These are phyloP conservation scores for Tricholoma bakamatsutake DNA, from an alignment of 768 basidiomycete genomes.

Conservation along the genomic window DNA sequence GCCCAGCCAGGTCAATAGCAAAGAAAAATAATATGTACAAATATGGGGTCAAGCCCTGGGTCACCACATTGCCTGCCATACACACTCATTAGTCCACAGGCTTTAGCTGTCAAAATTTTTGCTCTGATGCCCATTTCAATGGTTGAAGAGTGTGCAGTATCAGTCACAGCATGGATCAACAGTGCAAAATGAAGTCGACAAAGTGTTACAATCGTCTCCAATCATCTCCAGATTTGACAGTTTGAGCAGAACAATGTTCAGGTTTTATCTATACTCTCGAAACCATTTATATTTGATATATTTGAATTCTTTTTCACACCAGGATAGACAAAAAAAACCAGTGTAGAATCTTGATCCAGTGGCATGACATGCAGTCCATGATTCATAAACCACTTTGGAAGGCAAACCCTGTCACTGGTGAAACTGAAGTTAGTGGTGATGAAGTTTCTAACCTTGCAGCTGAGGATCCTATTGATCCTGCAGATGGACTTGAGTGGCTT, in stretches of 20 bases:
- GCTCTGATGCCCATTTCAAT: too few relatives aligned
- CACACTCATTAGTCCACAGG: too few relatives aligned
- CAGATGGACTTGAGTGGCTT: too few relatives aligned
- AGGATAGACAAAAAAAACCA: background rate
- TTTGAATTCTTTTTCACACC: background rate
- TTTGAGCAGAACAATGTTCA: background rate
- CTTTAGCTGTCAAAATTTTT: too few relatives aligned
- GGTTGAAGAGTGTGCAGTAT: too few relatives aligned
- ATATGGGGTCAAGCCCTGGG: too few relatives aligned
- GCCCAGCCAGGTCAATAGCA: too few relatives aligned
- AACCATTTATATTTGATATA: background rate
- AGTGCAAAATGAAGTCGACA: background rate
- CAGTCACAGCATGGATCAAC: background rate
- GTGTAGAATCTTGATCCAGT: background rate
- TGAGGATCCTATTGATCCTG: background rate
- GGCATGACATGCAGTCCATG: background rate
- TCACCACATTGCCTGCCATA: too few relatives aligned
- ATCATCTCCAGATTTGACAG: background rate
- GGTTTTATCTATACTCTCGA: background rate
- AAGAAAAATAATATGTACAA: too few relatives aligned
- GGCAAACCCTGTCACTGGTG: background rate
- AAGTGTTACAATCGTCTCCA: background rate
- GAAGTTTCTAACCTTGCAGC: background rate
- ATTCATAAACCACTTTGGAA: background rate
- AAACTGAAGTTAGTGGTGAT: background rate